Conservation (phyloP, 495 filamentous ascomycete genomes). For the Xylaria scruposa region DNA sequence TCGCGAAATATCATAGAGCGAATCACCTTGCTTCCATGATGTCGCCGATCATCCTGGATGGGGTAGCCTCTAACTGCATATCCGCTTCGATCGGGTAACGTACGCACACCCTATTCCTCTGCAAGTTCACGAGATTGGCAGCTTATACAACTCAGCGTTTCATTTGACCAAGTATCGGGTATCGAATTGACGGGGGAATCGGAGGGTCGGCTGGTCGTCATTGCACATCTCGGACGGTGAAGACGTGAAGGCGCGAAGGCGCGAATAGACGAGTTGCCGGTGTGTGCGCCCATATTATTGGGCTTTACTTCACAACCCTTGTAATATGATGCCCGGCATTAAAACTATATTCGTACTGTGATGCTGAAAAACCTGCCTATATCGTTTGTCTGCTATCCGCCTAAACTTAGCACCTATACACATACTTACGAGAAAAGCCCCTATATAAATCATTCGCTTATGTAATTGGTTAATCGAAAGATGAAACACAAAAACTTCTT, state of each 20-base stretch:
- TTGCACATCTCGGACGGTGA: background rate
- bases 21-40: background rate
- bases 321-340: background rate
- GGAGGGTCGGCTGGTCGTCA: slow-evolving; percentile 17
- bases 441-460: background rate
- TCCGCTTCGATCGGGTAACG: background rate
- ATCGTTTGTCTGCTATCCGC: too few relatives aligned
- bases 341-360: background rate
- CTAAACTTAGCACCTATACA: too few relatives aligned
- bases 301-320: background rate
- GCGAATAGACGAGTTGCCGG: background rate
- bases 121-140: background rate
- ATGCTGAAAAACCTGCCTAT: too few relatives aligned
- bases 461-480: background rate
- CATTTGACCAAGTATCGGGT: background rate
- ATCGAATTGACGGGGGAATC: background rate
- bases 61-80: background rate
- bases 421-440: background rate
- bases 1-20: background rate
- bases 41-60: background rate
- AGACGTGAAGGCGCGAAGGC: background rate
- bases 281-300: background rate
- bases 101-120: background rate
- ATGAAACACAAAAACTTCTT: background rate
- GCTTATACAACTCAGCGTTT: background rate